phyloP scores from a whole-genome alignment of 345 rosid genomes.

The Syzygium aqueum region DNA sequence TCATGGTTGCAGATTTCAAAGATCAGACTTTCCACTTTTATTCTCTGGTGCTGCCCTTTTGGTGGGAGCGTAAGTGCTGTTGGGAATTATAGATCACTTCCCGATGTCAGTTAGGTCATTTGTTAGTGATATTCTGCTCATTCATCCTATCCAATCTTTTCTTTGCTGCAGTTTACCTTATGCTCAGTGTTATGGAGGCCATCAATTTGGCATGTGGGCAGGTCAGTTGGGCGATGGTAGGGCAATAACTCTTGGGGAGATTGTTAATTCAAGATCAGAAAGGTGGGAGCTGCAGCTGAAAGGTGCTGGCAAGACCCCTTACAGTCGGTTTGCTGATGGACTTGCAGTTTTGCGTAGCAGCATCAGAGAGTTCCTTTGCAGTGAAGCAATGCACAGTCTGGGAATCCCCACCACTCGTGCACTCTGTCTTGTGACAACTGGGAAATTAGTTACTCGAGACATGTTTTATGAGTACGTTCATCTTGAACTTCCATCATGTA shows the following conservation, averaged over 20 bases:
- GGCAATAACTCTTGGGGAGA: slow-evolving; percentile 87
- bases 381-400: slow-evolving; percentile 87
- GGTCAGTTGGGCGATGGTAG: slow-evolving; percentile 99
- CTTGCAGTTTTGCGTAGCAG: slow-evolving; percentile 96
- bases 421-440: slow-evolving; percentile 85
- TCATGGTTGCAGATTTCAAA: slow-evolving; percentile 58
- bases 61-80: slow-evolving; percentile 61
- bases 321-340: slow-evolving; percentile 97
- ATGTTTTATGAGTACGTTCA: slow-evolving; percentile 96
- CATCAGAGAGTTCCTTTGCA: slow-evolving; percentile 90
- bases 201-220: slow-evolving; percentile 98
- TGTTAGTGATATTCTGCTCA: background rate
- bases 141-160: background rate
- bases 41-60: slow-evolving; percentile 73
- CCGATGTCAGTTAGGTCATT: background rate
- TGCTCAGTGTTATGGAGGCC: slow-evolving; percentile 97
- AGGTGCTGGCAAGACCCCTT: slow-evolving; percentile 95
- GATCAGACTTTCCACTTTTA: slow-evolving; percentile 71
- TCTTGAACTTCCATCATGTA: background rate
- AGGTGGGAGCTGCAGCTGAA: slow-evolving; percentile 99
- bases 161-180: slow-evolving; percentile 50
- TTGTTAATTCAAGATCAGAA: slow-evolving; percentile 68
- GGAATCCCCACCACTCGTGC: slow-evolving; percentile 98
- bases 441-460: slow-evolving; percentile 85
- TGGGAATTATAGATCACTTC: background rate